These are phyloP conservation scores for Chamaecyparis obtusa DNA, from an alignment of 75 land plant genomes.

Conservation along the genomic window DNA sequence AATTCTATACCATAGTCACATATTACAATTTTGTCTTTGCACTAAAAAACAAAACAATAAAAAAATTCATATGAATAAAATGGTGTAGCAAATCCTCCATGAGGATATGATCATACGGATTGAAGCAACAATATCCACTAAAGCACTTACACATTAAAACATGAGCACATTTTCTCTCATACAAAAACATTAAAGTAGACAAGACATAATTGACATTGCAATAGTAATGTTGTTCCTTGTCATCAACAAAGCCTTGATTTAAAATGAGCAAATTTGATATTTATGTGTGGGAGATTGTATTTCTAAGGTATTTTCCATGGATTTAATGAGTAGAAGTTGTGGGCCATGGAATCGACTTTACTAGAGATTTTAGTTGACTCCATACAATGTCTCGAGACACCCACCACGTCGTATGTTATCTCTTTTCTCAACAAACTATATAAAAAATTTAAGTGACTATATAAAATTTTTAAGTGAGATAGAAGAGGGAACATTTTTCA, in stretches of 20 bases:
- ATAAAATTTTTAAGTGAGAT: no score
- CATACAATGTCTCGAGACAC: neutral
- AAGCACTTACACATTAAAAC: neutral
- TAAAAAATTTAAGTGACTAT: no score
- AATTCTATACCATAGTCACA: no score
- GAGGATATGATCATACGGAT: no score
- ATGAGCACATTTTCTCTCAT: no score
- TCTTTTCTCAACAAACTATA: neutral
- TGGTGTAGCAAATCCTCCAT: no score
- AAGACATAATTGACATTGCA: neutral
- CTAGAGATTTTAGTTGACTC: neutral
- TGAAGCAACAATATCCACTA: neutral
- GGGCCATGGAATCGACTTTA: neutral
- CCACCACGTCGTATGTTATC: neutral
- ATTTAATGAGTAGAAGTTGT: neutral
- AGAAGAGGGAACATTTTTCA: neutral
- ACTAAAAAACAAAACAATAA: no score
- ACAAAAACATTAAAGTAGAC: neutral
- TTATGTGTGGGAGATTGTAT: neutral
- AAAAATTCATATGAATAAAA: no score
- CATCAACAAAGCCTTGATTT: neutral
- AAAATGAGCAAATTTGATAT: no score
- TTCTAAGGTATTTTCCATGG: neutral
- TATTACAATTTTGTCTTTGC: no score
- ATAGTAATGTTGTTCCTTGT: neutral